phyloP scores from a whole-genome alignment of 345 rosid genomes.

The Psidium guajava region DNA sequence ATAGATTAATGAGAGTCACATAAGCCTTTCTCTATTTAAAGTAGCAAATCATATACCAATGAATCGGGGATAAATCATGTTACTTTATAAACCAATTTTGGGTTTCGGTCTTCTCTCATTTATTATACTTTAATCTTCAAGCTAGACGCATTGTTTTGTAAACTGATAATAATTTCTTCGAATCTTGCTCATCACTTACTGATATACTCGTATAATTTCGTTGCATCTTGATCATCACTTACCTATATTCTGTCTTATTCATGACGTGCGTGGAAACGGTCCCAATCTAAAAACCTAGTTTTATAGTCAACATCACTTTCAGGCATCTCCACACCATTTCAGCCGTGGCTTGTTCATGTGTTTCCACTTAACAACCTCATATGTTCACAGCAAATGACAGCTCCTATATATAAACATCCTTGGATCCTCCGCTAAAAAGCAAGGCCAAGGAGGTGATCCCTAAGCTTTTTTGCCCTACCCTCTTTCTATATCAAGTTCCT shows the following conservation, averaged over 20 bases:
- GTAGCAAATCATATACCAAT: not conserved
- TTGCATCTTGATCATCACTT: not conserved
- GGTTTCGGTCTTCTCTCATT: not conserved
- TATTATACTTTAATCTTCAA: not conserved
- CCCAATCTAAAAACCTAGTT: not conserved
- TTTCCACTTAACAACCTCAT: not conserved
- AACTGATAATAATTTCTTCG: not conserved
- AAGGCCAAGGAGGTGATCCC: not conserved
- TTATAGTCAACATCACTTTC: not conserved
- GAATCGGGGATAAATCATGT: not conserved
- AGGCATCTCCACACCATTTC: not conserved
- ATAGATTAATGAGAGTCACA: no score
- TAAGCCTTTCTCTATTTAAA: no score
- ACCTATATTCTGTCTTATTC: not conserved
- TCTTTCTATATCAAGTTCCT: not conserved
- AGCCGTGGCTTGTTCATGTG: not conserved
- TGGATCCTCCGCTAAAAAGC: not conserved
- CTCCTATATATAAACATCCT: not conserved
- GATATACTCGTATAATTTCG: not conserved
- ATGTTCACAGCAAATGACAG: not conserved
- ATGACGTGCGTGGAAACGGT: not conserved
- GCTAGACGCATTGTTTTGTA: not conserved
- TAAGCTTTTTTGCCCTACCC: not conserved
- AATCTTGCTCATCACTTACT: not conserved
- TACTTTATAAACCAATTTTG: not conserved